Percentiles rank a stretch among this genome's conserved stretches.
These are phyloP conservation scores for Xylariaceae sp. DNA, from an alignment of 2,329 filamentous ascomycete genomes.

Conservation along the genomic window DNA sequence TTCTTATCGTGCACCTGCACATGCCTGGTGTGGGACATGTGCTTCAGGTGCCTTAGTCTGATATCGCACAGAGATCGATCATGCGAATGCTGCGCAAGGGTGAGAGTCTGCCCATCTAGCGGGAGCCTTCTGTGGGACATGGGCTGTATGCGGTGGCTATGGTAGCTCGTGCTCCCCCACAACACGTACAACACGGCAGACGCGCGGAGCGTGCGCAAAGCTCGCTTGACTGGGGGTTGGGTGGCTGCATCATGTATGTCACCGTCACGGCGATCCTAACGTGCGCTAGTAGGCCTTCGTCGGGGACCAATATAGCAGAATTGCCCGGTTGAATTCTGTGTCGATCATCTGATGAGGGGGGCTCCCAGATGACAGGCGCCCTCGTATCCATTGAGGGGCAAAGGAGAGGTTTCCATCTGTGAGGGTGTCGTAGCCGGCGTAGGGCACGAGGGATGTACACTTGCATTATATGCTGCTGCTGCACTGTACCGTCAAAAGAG, in stretches of 20 bases:
- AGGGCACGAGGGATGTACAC: slow-evolving; percentile 10
- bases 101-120: slow-evolving; percentile 7
- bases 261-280: slow-evolving; percentile 18
- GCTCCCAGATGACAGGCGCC: slow-evolving; percentile 17
- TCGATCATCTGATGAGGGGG: slow-evolving; percentile 29
- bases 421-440: slow-evolving; percentile 8
- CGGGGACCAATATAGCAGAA: slow-evolving; percentile 24
- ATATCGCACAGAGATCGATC: slow-evolving; percentile 22
- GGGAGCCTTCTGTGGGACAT: slow-evolving; percentile 11
- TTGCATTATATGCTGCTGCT: slow-evolving; percentile 8
- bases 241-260: slow-evolving; percentile 16
- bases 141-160: slow-evolving; percentile 11
- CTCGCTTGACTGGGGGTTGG: slow-evolving; percentile 14
- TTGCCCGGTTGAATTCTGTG: slow-evolving; percentile 27
- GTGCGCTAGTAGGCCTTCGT: slow-evolving; percentile 11
- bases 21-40: slow-evolving; percentile 18
- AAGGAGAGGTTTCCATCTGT: slow-evolving; percentile 12
- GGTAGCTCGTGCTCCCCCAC: slow-evolving; percentile 10
- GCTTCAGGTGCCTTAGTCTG: slow-evolving; percentile 13
- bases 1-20: slow-evolving; percentile 13
- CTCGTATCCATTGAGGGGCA: slow-evolving; percentile 8
- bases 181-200: slow-evolving; percentile 1
- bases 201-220: slow-evolving; percentile 9
- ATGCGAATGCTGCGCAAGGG: slow-evolving; percentile 18
- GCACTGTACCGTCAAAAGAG: slow-evolving; percentile 13